Conservation (phyloP, 352 stramenopile species). For the Phytopythium kandeliae region DNA sequence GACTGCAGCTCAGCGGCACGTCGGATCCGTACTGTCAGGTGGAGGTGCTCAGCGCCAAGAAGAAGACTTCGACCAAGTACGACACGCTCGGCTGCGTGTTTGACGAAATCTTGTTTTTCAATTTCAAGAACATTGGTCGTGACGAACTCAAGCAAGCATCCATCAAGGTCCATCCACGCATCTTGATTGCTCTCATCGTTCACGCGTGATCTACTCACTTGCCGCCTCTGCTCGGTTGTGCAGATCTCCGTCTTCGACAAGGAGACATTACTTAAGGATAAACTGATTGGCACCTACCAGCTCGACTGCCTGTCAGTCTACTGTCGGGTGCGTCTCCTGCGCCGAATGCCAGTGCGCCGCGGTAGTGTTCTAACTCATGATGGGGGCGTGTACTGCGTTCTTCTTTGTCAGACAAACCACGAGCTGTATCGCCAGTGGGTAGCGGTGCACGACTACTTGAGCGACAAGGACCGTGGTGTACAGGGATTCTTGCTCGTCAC, state of each 20-base stretch:
- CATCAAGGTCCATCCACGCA: conserved; percentile 39
- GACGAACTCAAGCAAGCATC: conserved; percentile 60
- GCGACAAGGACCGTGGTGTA: conserved; percentile 73
- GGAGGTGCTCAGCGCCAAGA: conserved; percentile 57
- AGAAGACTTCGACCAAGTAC: conserved; percentile 79
- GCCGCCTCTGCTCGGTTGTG: not conserved
- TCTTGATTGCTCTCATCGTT: not conserved
- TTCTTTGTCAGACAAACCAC: conserved; percentile 45
- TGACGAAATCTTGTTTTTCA: conserved; percentile 89
- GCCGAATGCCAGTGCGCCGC: not conserved
- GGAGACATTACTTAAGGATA: conserved; percentile 60
- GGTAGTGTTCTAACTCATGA: not conserved
- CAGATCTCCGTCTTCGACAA: conserved; percentile 75
- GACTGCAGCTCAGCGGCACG: conserved; percentile 62
- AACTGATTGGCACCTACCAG: conserved; percentile 84
- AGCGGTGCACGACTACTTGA: conserved; percentile 86
- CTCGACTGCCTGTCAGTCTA: conserved; percentile 78
- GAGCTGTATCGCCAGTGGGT: conserved; percentile 90
- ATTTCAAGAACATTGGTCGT: conserved; percentile 78
- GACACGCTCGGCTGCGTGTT: conserved; percentile 85
- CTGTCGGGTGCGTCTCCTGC: conserved; percentile 31
- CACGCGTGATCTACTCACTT: conserved; percentile 1
- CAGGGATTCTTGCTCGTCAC: conserved; percentile 76
- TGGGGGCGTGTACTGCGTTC: not conserved
- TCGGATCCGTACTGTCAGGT: conserved; percentile 88